phyloP scores from a whole-genome alignment of 768 basidiomycete genomes.

The Termitomyces eurrhizus region DNA sequence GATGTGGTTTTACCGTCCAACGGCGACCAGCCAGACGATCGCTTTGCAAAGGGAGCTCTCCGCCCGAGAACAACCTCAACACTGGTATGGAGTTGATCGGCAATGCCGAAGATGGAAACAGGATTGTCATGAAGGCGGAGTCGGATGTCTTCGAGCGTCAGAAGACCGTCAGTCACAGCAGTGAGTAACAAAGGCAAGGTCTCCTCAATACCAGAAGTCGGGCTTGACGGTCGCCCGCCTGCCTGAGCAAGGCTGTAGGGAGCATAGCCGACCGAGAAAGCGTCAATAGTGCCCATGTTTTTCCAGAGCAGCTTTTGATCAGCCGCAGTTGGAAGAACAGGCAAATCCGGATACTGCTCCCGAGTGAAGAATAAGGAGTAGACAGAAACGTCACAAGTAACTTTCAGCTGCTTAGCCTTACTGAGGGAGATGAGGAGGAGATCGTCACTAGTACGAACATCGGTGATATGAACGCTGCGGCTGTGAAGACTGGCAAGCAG shows the following conservation, averaged over 20 bases:
- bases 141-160: constrained; percentile 81
- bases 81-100: constrained; percentile 81
- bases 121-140: constrained; percentile 90
- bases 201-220: constrained; percentile 83
- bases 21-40: constrained; percentile 75
- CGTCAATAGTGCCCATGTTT: constrained; percentile 80
- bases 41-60: constrained; percentile 49
- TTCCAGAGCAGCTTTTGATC: constrained; percentile 87
- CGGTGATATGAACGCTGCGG: constrained; percentile 86
- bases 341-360: constrained; percentile 65
- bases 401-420: constrained; percentile 90
- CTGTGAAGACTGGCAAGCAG: constrained; percentile 91
- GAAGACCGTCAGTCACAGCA: constrained; percentile 74
- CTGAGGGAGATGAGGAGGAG: constrained; percentile 87
- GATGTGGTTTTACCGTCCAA: constrained; percentile 56
- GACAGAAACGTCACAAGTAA: constrained; percentile 94
- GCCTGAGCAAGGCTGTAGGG: constrained; percentile 75
- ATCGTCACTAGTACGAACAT: constrained; percentile 84
- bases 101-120: constrained; percentile 83
- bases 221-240: constrained; percentile 53
- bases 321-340: constrained; percentile 62
- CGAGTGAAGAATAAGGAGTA: constrained; percentile 86
- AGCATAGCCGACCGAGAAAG: constrained; percentile 83
- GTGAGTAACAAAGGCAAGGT: constrained; percentile 83
- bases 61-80: constrained; percentile 93